phyloP scores from a whole-genome alignment of 2,329 filamentous ascomycete species.

The Claviceps sp. region DNA sequence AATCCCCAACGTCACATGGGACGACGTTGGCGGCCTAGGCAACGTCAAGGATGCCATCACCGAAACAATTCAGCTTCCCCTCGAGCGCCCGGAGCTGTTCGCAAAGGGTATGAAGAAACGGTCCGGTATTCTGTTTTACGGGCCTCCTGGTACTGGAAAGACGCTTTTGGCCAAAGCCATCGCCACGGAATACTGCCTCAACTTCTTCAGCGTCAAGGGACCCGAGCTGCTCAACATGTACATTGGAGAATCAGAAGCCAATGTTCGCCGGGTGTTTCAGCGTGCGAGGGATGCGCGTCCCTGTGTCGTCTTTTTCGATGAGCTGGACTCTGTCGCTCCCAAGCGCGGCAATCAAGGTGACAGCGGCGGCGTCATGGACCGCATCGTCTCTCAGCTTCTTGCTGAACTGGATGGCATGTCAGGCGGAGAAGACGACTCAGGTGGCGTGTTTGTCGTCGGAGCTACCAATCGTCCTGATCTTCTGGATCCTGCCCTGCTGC shows the following conservation, averaged over 20 bases:
- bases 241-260: slow-evolving; percentile 86
- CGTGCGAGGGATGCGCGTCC: slow-evolving; percentile 73
- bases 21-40: slow-evolving; percentile 83
- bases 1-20: slow-evolving; percentile 94
- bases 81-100: slow-evolving; percentile 85
- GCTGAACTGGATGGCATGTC: slow-evolving; percentile 98
- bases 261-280: slow-evolving; percentile 81
- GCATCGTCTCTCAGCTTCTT: slow-evolving; percentile 87
- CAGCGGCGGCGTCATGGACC: slow-evolving; percentile 94
- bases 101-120: slow-evolving; percentile 98
- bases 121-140: slow-evolving; percentile 84
- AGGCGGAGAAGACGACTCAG: slow-evolving; percentile 61
- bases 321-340: slow-evolving; percentile 84
- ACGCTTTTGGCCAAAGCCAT: slow-evolving; percentile 88
- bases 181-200: slow-evolving; percentile 83
- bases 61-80: slow-evolving; percentile 87
- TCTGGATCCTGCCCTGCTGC: slow-evolving; percentile 75
- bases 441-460: slow-evolving; percentile 91
- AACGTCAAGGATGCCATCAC: slow-evolving; percentile 96
- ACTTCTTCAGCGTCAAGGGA: slow-evolving; percentile 90
- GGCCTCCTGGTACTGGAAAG: slow-evolving; percentile 82
- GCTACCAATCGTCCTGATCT: slow-evolving; percentile 92
- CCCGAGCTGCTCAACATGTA: slow-evolving; percentile 93
- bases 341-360: slow-evolving; percentile 96
- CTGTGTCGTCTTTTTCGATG: slow-evolving; percentile 88